phyloP scores from a whole-genome alignment of 257 asterid species.

The Datura wrightii region DNA sequence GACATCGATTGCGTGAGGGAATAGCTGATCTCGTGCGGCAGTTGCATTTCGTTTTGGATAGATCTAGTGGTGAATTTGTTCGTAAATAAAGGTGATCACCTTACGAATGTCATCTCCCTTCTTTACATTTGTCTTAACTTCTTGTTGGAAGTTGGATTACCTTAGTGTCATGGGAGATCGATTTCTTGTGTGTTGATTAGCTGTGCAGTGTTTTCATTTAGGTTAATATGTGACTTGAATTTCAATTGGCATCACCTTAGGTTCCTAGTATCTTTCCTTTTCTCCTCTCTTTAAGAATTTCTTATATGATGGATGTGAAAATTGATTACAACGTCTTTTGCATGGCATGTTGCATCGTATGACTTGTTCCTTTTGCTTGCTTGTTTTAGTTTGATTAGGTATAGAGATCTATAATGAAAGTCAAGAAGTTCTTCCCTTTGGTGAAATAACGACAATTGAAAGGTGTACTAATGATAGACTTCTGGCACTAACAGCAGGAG shows the following conservation, averaged over 20 bases:
- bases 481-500: background rate
- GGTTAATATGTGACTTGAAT: background rate
- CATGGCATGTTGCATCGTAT: background rate
- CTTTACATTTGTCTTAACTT: background rate
- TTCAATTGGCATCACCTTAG: background rate
- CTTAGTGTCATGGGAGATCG: background rate
- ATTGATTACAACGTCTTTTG: background rate
- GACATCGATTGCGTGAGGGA: constrained; percentile 48
- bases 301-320: background rate
- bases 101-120: background rate
- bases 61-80: background rate
- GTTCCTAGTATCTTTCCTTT: background rate
- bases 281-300: background rate
- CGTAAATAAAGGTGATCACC: constrained; percentile 20
- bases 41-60: constrained; percentile 38
- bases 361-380: background rate
- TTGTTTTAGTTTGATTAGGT: background rate
- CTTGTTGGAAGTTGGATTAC: background rate
- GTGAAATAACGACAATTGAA: background rate
- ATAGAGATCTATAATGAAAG: too few relatives aligned
- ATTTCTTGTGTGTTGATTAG: background rate
- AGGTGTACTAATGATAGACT: background rate
- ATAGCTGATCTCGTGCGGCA: constrained; percentile 54
- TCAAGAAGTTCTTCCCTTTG: background rate
- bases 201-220: background rate